Evolutionary conservation across 257 asterid species (phyloP), one percentile per base, ranked within the genome.

Genomic region (Hygrophila difformis): DNA sequence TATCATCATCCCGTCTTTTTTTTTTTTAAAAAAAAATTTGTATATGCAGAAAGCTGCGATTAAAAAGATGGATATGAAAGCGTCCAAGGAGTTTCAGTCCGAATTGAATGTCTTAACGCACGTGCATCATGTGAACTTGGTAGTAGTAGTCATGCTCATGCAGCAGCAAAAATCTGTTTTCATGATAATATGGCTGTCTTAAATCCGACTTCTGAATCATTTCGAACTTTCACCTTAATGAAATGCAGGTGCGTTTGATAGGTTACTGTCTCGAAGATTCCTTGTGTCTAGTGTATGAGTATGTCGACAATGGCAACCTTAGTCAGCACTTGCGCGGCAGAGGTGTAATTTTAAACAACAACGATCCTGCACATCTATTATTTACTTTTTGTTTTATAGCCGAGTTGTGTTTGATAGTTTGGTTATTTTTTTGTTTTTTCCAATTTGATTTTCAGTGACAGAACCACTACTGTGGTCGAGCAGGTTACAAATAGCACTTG

Each of bases 91-190:
- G 49, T 86, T 86, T 55, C 65, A 82, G 8, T 84, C 96, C 14
- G 94, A 86, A 51, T 65, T 86, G 47, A 86, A 75, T 34, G 94
- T 82, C 51, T 62, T 82, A 68, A 82, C 96, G 0, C 93, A 71
- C 23, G 96, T 82, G 55, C 96, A 86, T 63, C 96, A 87, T 61
- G 78, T 87, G 49, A 87, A 87, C 72, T 72, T 87, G 96, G 96
- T 86, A 78, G 49, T 3, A 34, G 24, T 12, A n/a, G n/a, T n/a
- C n/a, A n/a, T n/a, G n/a, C 48, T 31, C 8, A n/a, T n/a, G n/a
- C n/a, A n/a, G n/a, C n/a, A n/a, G 7, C 31, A 3, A 26, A 3
- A 0, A 26, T n/a, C n/a, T n/a, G n/a, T n/a, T 1, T 36, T 21
- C n/a, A 28, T 53, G 23, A 28, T 21, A 18, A n/a, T n/a, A n/a